Base-by-base conservation (phyloP, 768 basidiomycete genomes). In the Naganishia vaughanmartiniae region DNA sequence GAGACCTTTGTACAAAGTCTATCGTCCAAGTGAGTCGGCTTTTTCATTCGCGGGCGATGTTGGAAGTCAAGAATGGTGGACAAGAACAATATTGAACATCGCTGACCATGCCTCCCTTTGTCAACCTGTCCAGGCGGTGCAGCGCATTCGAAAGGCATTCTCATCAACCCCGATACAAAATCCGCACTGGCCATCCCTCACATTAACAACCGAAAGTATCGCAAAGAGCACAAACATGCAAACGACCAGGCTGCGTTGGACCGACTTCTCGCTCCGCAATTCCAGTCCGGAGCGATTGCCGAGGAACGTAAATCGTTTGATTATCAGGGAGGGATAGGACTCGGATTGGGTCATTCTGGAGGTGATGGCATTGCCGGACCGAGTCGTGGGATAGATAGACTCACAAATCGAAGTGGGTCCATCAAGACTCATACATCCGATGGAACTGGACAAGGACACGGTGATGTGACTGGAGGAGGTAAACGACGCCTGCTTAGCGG, bases 241-340 rank as follows among this genome's bases (percentile, higher is more conserved):
- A 72, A 72, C 67, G 71, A 72, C 34, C 53, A 56, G n/a, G 71
- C 71, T 12, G 71, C 71, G 4, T 30, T 72, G 19, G 67, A 72
- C 34, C 57, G 67, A 11, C 45, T 72, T 4, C 34, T 72, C 6
- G 66, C 71, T 14, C 57, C 67, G 9, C 48, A 56, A 42, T 72
- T 70, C 53, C 60, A 65, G 36, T 67, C 56, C n/a, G 54, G 48
- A 67, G 71, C 56, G 34, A 31, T 45, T 4, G 54, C 54, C 15
- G 56, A 46, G 26, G 68, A 57, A 34, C 58, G 53, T 26, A 54
- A 53, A 53, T 56, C 65, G 54, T 66, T 65, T 26, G 70, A 71
- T 45, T 55, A 60, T 55, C 34, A 65, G 24, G 26, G 26, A 28
- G 39, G 34, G 6, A 51, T 54, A 34, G 57, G 58, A 34, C 33